phyloP scores from a whole-genome alignment of 2,329 filamentous ascomycete species.

The Trichoderma sp. region DNA sequence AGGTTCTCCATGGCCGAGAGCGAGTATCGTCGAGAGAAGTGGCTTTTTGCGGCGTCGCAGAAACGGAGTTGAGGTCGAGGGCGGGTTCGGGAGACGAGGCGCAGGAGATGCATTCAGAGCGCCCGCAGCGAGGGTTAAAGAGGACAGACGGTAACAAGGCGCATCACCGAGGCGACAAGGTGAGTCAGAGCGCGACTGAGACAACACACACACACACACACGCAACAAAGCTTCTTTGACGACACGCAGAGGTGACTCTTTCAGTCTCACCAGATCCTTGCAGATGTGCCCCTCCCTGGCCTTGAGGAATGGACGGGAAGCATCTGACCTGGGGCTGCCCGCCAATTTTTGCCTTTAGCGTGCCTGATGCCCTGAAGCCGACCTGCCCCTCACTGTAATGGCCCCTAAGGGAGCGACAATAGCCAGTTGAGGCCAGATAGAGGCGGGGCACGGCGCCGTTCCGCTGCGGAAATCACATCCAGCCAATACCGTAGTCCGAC shows the following conservation, averaged over 20 bases:
- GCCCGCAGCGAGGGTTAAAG: slow-evolving; percentile 28
- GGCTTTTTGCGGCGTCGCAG: slow-evolving; percentile 35
- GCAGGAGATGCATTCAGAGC: slow-evolving; percentile 44
- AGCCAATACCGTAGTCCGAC: slow-evolving; percentile 1
- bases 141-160: slow-evolving; percentile 15
- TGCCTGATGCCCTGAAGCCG: slow-evolving; percentile 15
- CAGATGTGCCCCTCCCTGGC: slow-evolving; percentile 18
- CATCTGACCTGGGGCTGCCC: slow-evolving; percentile 3
- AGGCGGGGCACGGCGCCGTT: slow-evolving; percentile 21
- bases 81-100: slow-evolving; percentile 38
- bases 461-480: slow-evolving; percentile 19
- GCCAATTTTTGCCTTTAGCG: slow-evolving; percentile 21
- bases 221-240: slow-evolving; percentile 1
- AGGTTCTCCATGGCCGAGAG: slow-evolving; percentile 57
- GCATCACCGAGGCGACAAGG: slow-evolving; percentile 22
- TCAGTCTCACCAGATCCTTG: slow-evolving; percentile 19
- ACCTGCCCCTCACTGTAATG: slow-evolving; percentile 23
- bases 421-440: not conserved
- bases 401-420: not conserved
- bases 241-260: slow-evolving; percentile 4
- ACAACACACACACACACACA: not conserved
- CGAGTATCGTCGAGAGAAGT: slow-evolving; percentile 42
- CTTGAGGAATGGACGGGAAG: slow-evolving; percentile 8
- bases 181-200: slow-evolving; percentile 28
- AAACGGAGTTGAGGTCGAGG: slow-evolving; percentile 37